Evolutionary conservation across 2,329 filamentous ascomycete genomes (phyloP).

Genomic region (Stachybotrys elegans): DNA sequence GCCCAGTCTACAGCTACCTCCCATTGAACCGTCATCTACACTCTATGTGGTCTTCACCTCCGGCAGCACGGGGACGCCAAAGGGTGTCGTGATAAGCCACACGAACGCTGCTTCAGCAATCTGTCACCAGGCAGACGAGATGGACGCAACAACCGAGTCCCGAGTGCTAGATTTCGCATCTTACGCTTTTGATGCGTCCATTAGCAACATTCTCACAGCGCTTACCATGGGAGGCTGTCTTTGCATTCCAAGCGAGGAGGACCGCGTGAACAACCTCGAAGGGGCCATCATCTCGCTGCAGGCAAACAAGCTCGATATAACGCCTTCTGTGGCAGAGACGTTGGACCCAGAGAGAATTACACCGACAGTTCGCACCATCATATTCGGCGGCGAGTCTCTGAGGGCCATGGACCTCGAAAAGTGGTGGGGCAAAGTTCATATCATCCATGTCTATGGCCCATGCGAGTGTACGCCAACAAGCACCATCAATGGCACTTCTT

Average conservation of each 20-base stretch:
- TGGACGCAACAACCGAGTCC: slow-evolving; percentile 1
- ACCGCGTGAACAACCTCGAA: slow-evolving; percentile 8
- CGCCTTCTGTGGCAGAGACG: slow-evolving; percentile 7
- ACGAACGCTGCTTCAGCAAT: slow-evolving; percentile 1
- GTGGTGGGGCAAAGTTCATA: slow-evolving; percentile 5
- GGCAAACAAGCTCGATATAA: slow-evolving; percentile 7
- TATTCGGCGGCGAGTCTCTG: slow-evolving; percentile 12
- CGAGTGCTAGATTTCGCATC: slow-evolving; percentile 13
- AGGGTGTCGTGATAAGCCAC: slow-evolving; percentile 8
- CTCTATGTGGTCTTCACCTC: slow-evolving; percentile 13
- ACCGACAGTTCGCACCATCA: slow-evolving; percentile 7
- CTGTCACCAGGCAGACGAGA: slow-evolving; percentile 2
- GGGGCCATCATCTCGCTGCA: slow-evolving; percentile 1
- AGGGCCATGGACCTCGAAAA: not conserved
- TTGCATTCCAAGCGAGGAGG: slow-evolving; percentile 13
- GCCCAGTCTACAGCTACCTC: not conserved
- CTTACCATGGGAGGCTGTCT: slow-evolving; percentile 12
- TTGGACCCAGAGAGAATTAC: slow-evolving; percentile 9
- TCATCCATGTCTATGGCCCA: slow-evolving; percentile 14
- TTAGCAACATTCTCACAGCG: slow-evolving; percentile 7
- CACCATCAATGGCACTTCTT: slow-evolving; percentile 2
- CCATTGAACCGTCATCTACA: not conserved
- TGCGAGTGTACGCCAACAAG: slow-evolving; percentile 11
- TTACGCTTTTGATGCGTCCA: slow-evolving; percentile 12
- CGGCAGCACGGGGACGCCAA: slow-evolving; percentile 11